Evolutionary conservation across 768 basidiomycete genomes (phyloP).

Genomic region (Mycena maculata): DNA sequence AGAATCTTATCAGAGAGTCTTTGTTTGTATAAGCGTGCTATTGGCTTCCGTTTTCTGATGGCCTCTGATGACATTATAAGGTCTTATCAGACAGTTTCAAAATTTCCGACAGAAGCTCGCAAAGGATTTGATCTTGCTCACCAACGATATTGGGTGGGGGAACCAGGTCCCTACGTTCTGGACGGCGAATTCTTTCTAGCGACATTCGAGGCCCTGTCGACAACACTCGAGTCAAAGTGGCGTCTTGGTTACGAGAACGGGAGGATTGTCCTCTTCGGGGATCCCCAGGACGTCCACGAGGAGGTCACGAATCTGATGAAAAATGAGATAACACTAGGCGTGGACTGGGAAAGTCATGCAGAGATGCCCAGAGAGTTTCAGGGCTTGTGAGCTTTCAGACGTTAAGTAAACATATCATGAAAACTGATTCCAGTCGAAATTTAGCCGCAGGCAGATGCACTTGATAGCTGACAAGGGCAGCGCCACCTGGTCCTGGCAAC

Average conservation of each 20-base stretch:
- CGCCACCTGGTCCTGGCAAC: not conserved
- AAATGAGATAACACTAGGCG: not conserved
- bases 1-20: no score
- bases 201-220: not conserved
- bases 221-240: not conserved
- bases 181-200: not conserved
- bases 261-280: not conserved
- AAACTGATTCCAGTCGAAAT: conserved; percentile 1
- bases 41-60: no score
- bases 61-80: no score
- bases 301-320: not conserved
- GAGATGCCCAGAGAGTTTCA: not conserved
- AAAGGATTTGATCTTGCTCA: not conserved
- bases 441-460: not conserved
- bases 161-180: not conserved
- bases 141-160: not conserved
- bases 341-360: not conserved
- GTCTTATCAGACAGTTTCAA: no score
- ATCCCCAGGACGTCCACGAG: not conserved
- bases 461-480: not conserved
- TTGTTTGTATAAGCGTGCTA: no score
- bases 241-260: not conserved
- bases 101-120: no score
- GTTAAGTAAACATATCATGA: not conserved
- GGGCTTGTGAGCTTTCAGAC: not conserved